Base-by-base conservation (phyloP, 1,139 yeast genomes). In the Magnusiomyces sp. region DNA sequence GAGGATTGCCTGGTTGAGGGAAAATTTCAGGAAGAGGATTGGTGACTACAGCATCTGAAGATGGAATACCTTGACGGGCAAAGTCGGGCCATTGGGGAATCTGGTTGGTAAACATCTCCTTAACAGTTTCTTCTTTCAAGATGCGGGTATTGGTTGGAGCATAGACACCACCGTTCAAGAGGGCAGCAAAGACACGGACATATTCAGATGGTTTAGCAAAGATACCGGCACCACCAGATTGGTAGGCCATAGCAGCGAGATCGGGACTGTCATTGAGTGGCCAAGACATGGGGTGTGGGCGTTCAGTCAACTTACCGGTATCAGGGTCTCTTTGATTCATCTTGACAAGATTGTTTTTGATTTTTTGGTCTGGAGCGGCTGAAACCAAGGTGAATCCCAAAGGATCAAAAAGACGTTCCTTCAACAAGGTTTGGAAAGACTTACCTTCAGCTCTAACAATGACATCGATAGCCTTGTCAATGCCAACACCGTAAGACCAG, bases 391-490 rank as follows among this genome's bases (percentile, higher is more conserved):
- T 56, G 71, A 75, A 71, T 0, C 73, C 79, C 11, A 71, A 64
- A 2, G 79, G 79, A 29, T 67, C 67, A 54, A 76, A 74, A 5
- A 79, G 60, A 46, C 69, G 55, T 39, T 67, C 61, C 40, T 67
- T 58, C 39, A 76, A 60, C 55, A 68, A 77, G 13, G 68, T 71
- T 6, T 76, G 75, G 27, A 79, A 62, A 19, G 62, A 62, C 56
- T 62, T 51, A 2, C 80, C 80, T 2, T 75, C 59, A 14, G 75
- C 66, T 36, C 66, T 64, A 55, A 75, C 70, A 29, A 79, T 63
- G 1, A 76, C 66, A 34, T 69, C 62, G 1, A 83, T 81, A 3
- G 75, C 72, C 79, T 81, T 75, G 57, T 79, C 83, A 37, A 71
- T 64, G 48, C 72, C 69, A 47, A 71, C 70, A 16, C 83, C 83